Conservation (phyloP, 129 eudicot species). For the Helichrysum umbraculigerum region DNA sequence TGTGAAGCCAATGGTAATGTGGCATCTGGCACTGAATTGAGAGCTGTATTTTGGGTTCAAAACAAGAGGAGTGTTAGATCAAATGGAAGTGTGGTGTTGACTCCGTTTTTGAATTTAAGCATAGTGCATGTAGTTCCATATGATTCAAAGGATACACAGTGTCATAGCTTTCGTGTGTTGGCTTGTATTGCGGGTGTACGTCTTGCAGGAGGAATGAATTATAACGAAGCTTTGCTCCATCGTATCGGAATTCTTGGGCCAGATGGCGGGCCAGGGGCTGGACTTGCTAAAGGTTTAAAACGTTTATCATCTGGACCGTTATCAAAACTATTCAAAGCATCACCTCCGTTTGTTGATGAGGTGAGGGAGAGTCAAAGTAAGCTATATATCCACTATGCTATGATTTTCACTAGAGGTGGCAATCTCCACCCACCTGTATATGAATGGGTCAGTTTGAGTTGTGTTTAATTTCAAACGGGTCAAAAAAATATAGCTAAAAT, state of each 20-base stretch:
- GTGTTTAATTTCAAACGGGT: background rate
- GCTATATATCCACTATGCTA: conserved; percentile 24
- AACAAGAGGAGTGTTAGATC: conserved; percentile 37
- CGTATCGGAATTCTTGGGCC: conserved; percentile 79
- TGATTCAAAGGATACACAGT: conserved; percentile 58
- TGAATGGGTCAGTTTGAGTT: background rate
- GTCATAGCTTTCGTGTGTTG: conserved; percentile 69
- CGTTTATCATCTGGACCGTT: conserved; percentile 74
- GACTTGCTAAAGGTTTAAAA: conserved; percentile 68
- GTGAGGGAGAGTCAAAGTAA: conserved; percentile 44
- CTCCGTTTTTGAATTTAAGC: conserved; percentile 64
- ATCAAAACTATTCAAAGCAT: conserved; percentile 65
- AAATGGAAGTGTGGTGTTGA: conserved; percentile 16
- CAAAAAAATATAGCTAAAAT: background rate
- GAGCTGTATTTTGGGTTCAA: conserved; percentile 89
- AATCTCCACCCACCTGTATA: background rate
- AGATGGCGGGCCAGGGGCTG: conserved; percentile 92
- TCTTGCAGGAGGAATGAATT: conserved; percentile 91
- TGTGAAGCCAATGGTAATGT: conserved; percentile 51
- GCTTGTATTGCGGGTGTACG: conserved; percentile 82
- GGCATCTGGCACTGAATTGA: conserved; percentile 46
- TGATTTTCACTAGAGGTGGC: conserved; percentile 13
- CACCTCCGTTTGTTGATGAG: conserved; percentile 54
- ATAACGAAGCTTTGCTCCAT: conserved; percentile 73
- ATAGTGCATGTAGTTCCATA: conserved; percentile 71